These are phyloP conservation scores for Chaetomium fimeti DNA, from an alignment of 495 filamentous ascomycete genomes.

Conservation along the genomic window DNA sequence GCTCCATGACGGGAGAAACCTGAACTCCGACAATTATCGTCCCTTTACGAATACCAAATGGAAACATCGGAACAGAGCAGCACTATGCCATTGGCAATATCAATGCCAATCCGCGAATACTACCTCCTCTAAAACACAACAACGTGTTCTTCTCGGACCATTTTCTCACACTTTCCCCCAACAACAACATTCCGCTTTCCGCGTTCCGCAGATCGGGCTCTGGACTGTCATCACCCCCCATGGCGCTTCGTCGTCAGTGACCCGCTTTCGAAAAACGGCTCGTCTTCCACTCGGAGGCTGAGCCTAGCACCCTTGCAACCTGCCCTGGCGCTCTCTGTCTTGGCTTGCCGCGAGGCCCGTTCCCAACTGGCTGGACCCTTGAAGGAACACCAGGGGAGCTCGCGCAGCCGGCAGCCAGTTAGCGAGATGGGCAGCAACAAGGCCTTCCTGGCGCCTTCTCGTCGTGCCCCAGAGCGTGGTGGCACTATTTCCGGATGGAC, in stretches of 20 bases:
- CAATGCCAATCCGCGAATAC: not conserved
- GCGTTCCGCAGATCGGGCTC: not conserved
- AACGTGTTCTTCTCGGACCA: not conserved
- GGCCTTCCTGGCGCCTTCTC: constrained; percentile 1
- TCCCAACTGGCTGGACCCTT: constrained; percentile 21
- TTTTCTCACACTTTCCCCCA: not conserved
- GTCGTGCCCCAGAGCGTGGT: constrained; percentile 8
- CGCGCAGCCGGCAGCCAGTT: constrained; percentile 18
- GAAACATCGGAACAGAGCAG: not conserved
- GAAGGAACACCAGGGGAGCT: constrained; percentile 10
- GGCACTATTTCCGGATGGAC: constrained; percentile 14
- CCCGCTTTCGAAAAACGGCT: constrained; percentile 1
- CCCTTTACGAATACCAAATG: not conserved
- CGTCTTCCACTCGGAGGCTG: constrained; percentile 7
- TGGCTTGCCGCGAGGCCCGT: not conserved
- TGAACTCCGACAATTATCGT: not conserved
- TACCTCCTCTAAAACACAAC: constrained; percentile 5
- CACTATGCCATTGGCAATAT: not conserved
- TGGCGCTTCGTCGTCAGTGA: not conserved
- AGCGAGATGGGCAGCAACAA: constrained; percentile 25
- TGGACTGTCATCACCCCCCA: not conserved
- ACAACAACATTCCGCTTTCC: not conserved
- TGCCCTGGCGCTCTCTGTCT: constrained; percentile 6
- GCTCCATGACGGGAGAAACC: not conserved
- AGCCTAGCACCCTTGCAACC: constrained; percentile 2